Evolutionary conservation across 495 filamentous ascomycete genomes (phyloP).

Genomic region (Daldinia vernicosa): DNA sequence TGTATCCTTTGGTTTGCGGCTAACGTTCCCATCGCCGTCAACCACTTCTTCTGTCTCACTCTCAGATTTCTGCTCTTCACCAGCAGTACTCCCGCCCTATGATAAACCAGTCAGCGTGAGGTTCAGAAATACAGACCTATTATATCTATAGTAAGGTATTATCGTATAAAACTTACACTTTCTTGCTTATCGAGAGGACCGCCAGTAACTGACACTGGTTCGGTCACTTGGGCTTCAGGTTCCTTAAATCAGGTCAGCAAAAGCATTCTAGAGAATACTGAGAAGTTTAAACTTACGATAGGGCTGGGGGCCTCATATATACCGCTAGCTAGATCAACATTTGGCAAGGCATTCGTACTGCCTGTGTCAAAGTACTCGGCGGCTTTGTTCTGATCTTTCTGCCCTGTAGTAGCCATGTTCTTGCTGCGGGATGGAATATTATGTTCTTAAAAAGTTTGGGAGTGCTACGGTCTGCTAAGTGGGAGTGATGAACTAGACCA

Average conservation of each 20-base stretch:
- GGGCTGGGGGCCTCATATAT: slow-evolving; percentile 24
- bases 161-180: background rate
- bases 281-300: slow-evolving; percentile 9
- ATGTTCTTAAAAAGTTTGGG: background rate
- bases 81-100: slow-evolving; percentile 1
- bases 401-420: slow-evolving; percentile 6
- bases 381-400: slow-evolving; percentile 25
- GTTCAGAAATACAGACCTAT: background rate
- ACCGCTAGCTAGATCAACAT: slow-evolving; percentile 21
- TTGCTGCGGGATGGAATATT: background rate
- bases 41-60: background rate
- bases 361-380: slow-evolving; percentile 24
- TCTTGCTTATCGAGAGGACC: slow-evolving; percentile 17
- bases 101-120: background rate
- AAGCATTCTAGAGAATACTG: background rate
- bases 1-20: slow-evolving; percentile 20
- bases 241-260: slow-evolving; percentile 10
- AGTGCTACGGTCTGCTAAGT: background rate
- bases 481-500: background rate
- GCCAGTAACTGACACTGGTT: slow-evolving; percentile 2
- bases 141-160: background rate
- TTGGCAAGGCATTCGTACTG: slow-evolving; percentile 18
- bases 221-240: slow-evolving; percentile 6
- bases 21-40: background rate
- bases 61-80: slow-evolving; percentile 1